These are phyloP conservation scores for Ophiostoma tasmaniense DNA, from an alignment of 2,329 filamentous ascomycete genomes.

Conservation along the genomic window DNA sequence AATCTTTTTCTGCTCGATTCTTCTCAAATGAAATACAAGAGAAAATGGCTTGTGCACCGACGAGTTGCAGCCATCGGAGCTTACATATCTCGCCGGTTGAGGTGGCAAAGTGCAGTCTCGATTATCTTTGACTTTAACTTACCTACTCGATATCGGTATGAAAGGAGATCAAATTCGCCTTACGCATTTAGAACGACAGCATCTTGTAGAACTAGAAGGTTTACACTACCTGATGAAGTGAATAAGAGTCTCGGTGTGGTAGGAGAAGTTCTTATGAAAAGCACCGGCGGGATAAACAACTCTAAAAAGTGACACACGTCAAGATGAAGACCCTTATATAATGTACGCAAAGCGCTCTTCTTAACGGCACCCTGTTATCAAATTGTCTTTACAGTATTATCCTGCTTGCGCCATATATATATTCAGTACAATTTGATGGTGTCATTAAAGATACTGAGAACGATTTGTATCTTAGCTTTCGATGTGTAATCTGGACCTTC, in stretches of 20 bases:
- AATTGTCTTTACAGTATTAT: neutral
- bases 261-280: neutral
- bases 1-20: neutral
- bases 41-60: neutral
- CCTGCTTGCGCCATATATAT: neutral
- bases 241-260: too few relatives aligned
- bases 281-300: neutral
- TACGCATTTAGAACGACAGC: neutral
- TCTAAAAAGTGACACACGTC: neutral
- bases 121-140: too few relatives aligned
- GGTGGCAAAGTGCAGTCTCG: neutral
- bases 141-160: too few relatives aligned
- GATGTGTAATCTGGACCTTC: conserved; percentile 1
- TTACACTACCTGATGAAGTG: too few relatives aligned
- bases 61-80: neutral
- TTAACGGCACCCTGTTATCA: neutral
- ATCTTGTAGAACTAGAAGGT: too few relatives aligned
- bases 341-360: too few relatives aligned
- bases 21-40: neutral
- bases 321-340: neutral
- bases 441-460: too few relatives aligned
- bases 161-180: too few relatives aligned
- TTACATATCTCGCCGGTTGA: neutral
- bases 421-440: too few relatives aligned
- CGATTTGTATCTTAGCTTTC: too few relatives aligned